These are phyloP conservation scores for Gyromitra esculenta DNA, from an alignment of 2,329 filamentous ascomycete genomes.

Conservation along the genomic window DNA sequence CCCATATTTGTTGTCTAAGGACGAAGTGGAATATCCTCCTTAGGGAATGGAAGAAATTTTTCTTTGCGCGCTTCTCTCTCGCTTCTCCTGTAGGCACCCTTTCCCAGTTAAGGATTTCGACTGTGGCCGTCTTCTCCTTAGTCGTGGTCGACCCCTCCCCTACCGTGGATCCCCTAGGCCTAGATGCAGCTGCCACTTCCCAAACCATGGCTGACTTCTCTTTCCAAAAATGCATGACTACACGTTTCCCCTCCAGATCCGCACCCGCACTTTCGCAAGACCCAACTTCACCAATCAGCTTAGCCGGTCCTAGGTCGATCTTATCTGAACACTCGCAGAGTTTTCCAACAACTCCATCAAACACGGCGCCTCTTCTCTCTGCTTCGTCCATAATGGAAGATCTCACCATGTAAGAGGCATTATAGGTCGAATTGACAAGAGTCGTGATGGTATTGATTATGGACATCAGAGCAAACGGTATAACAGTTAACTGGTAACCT, in stretches of 20 bases:
- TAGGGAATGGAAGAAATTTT: too few relatives aligned
- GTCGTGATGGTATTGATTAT: slow-evolving; percentile 56
- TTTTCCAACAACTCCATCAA: slow-evolving; percentile 20
- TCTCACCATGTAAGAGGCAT: slow-evolving; percentile 55
- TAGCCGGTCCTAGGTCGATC: not conserved
- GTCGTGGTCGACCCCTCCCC: too few relatives aligned
- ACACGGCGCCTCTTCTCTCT: not conserved
- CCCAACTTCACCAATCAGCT: too few relatives aligned
- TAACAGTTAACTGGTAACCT: slow-evolving; percentile 57
- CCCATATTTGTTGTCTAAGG: slow-evolving; percentile 4
- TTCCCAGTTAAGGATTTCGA: not conserved
- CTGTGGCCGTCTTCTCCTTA: too few relatives aligned
- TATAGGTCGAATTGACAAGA: slow-evolving; percentile 55
- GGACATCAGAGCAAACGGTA: slow-evolving; percentile 58
- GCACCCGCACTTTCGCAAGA: too few relatives aligned
- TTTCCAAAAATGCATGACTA: too few relatives aligned
- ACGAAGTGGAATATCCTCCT: not conserved
- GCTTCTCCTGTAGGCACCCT: not conserved
- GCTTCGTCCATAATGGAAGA: slow-evolving; percentile 30
- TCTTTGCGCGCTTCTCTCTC: not conserved
- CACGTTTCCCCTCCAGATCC: too few relatives aligned
- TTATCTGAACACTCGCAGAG: not conserved
- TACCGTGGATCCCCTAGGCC: too few relatives aligned
- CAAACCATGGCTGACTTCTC: too few relatives aligned
- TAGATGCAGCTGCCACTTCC: too few relatives aligned